phyloP scores from a whole-genome alignment of 768 basidiomycete species.

The Tylopilus sp. region DNA sequence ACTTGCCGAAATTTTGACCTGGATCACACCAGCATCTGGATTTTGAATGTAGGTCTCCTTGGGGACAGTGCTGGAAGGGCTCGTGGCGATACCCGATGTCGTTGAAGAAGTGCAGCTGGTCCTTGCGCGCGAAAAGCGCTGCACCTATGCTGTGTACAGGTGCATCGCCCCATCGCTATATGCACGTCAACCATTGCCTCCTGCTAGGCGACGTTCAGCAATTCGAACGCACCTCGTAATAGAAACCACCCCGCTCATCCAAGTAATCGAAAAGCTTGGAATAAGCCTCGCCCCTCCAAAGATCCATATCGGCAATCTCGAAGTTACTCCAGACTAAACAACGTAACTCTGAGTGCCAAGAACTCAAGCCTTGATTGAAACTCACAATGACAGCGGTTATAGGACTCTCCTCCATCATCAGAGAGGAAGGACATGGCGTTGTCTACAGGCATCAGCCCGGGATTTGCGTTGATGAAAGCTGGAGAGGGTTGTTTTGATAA shows the following conservation, averaged over 20 bases:
- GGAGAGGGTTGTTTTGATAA: not conserved
- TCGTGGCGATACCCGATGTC: conserved; percentile 86
- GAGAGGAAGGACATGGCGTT: conserved; percentile 75
- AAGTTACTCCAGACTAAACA: conserved; percentile 68
- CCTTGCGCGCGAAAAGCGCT: conserved; percentile 67
- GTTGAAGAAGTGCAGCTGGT: conserved; percentile 77
- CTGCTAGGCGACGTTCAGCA: not conserved
- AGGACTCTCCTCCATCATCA: conserved; percentile 62
- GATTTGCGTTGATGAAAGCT: conserved; percentile 69
- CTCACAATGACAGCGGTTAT: conserved; percentile 78
- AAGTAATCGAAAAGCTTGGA: conserved; percentile 78
- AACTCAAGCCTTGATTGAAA: conserved; percentile 13
- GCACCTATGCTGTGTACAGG: conserved; percentile 85
- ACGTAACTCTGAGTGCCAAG: conserved; percentile 9
- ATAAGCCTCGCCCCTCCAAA: conserved; percentile 86
- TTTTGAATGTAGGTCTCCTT: conserved; percentile 49
- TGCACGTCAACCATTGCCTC: not conserved
- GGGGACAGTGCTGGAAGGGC: conserved; percentile 74
- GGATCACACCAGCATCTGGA: conserved; percentile 73
- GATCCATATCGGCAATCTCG: conserved; percentile 85
- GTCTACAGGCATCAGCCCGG: conserved; percentile 54
- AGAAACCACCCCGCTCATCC: conserved; percentile 83
- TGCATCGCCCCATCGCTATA: conserved; percentile 79
- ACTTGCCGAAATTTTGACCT: conserved; percentile 64
- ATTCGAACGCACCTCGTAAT: conserved; percentile 66